phyloP scores from a whole-genome alignment of 2,329 filamentous ascomycete genomes.

The Exophiala calicioides region DNA sequence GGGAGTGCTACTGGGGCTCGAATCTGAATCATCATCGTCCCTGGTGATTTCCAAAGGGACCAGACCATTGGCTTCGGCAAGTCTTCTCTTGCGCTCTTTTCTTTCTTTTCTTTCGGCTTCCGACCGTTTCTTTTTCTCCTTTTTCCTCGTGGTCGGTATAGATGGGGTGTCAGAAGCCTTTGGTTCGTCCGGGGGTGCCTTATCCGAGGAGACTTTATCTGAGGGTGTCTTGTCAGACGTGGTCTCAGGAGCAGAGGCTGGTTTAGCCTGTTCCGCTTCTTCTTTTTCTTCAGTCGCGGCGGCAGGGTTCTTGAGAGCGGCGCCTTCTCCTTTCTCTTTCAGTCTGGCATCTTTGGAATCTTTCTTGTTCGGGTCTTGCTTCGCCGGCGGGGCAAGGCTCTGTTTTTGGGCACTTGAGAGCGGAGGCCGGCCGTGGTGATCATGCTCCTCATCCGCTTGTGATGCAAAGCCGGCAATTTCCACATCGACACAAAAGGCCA shows the following conservation, averaged over 20 bases:
- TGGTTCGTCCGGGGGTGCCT: constrained; percentile 4
- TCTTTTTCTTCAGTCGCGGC: constrained; percentile 58
- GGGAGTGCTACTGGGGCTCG: constrained; percentile 40
- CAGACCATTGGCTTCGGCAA: constrained; percentile 83
- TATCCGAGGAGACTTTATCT: constrained; percentile 23
- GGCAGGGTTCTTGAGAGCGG: constrained; percentile 69
- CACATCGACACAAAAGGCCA: constrained; percentile 95
- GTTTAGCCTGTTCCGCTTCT: constrained; percentile 41
- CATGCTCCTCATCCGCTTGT: constrained; percentile 64
- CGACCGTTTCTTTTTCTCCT: constrained; percentile 93
- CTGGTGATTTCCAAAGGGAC: constrained; percentile 80
- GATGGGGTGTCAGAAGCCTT: constrained; percentile 35
- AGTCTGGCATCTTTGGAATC: constrained; percentile 54
- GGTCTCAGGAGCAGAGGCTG: constrained; percentile 28
- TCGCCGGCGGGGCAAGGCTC: constrained; percentile 32
- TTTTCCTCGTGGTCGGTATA: constrained; percentile 67
- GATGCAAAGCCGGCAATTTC: constrained; percentile 88
- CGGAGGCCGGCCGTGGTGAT: constrained; percentile 40
- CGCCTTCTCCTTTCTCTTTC: constrained; percentile 71
- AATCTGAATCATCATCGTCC: constrained; percentile 63
- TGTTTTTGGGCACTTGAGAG: constrained; percentile 26
- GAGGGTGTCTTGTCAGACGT: constrained; percentile 35
- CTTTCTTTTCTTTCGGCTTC: constrained; percentile 90
- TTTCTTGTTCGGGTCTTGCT: constrained; percentile 38
- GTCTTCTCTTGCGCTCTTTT: constrained; percentile 81